phyloP scores from a whole-genome alignment of 768 basidiomycete species.

The Russula virescens region DNA sequence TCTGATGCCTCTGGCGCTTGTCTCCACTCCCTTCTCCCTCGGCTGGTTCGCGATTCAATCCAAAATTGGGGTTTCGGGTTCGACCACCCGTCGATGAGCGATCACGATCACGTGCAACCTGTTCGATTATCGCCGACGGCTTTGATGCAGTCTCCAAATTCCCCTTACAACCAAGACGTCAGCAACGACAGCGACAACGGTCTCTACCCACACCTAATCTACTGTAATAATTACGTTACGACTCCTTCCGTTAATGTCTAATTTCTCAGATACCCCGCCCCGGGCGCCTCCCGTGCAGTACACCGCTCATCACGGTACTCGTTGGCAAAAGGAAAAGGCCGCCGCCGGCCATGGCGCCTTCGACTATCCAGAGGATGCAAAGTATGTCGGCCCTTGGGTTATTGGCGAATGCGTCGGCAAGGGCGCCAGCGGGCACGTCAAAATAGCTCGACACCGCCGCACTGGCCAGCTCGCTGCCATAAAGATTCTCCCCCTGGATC shows the following conservation, averaged over 20 bases:
- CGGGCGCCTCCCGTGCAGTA: conserved; percentile 70
- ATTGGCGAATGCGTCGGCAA: conserved; percentile 92
- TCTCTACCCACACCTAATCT: neutral
- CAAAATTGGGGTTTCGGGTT: neutral
- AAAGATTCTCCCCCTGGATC: conserved; percentile 87
- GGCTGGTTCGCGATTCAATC: neutral
- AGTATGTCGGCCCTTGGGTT: conserved; percentile 85
- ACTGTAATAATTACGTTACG: neutral
- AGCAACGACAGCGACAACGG: neutral
- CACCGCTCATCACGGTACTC: conserved; percentile 63
- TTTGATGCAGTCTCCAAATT: neutral
- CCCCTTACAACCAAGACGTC: neutral
- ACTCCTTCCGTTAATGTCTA: conserved; percentile 26
- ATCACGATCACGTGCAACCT: conserved; percentile 1
- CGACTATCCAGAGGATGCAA: conserved; percentile 81
- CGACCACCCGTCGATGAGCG: neutral
- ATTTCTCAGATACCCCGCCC: conserved; percentile 50
- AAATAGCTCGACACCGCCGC: conserved; percentile 79
- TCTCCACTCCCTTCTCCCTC: neutral
- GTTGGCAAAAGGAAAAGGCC: conserved; percentile 85
- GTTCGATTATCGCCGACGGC: neutral
- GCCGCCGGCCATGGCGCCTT: conserved; percentile 70
- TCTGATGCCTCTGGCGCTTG: neutral
- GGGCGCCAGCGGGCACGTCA: conserved; percentile 90
- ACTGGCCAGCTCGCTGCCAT: conserved; percentile 92